Evolutionary conservation across 139 green algal species (phyloP), one percentile per base, ranked within the genome.

Genomic region (Axilococcus clingmanii): DNA sequence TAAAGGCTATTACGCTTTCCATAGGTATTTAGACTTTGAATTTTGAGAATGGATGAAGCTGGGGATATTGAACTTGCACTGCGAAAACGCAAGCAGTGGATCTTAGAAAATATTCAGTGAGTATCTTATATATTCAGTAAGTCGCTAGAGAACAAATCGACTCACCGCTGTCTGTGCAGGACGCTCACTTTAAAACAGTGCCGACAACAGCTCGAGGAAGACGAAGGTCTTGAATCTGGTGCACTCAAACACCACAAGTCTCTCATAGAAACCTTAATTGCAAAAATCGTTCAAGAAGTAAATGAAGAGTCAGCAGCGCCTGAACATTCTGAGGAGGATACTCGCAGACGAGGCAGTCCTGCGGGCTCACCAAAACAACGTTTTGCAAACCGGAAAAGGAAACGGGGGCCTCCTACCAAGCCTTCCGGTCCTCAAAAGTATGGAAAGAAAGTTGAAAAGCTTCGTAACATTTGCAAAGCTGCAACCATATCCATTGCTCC

Each of bases 401-500:
- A 24, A n/a, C 3, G 22, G 25, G 55, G 57, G 24, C 31, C 25
- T 43, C 32, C 7, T 24, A 53, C 27, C 22, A 38, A 7, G 35
- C 30, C 29, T 8, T 29, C 12, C 27, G 29, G 19, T 15, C 40
- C 17, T 24, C 19, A 48, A 22, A 51, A 46, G 40, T 56, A 63
- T 31, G 46, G 51, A 50, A 52, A 28, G 8, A 16, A 27, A 7
- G 54, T 69, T 36, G 48, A 55, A 30, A 45, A 40, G 29, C 38
- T 71, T 47, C 45, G 49, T 4, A 28, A 27, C 16, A 30, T 74
- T 7, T 71, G 59, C 61, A 42, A 33, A 27, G 35, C 31, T 2
- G 65, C 65, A 17, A 65, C 59, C 37, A 61, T 74, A 30, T 51
- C 44, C 32, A 61, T 66, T 31, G 36, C 65, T 24, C 52, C 63